phyloP scores from a whole-genome alignment of 805 yeast genomes.

The Yarrowia porcina region DNA sequence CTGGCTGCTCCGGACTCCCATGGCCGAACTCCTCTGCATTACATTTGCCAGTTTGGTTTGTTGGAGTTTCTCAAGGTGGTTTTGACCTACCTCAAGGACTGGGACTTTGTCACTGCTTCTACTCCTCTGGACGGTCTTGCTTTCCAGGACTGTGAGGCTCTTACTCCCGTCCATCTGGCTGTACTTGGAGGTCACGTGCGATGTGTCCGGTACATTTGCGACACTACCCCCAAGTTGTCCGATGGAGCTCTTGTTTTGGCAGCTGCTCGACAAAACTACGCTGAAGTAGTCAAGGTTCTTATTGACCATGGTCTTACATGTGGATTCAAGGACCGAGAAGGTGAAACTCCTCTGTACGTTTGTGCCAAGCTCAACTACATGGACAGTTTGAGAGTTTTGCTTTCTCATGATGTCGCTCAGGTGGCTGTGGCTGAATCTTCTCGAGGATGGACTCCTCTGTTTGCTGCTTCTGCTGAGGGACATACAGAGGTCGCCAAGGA shows the following conservation, averaged over 20 bases:
- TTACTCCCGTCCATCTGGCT: slow-evolving; percentile 81
- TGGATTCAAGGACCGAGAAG: slow-evolving; percentile 55
- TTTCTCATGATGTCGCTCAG: slow-evolving; percentile 61
- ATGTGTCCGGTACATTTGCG: slow-evolving; percentile 61
- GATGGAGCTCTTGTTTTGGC: slow-evolving; percentile 4
- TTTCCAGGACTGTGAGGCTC: slow-evolving; percentile 58
- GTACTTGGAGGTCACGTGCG: slow-evolving; percentile 78
- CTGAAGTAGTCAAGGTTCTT: slow-evolving; percentile 53
- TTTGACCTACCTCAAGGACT: slow-evolving; percentile 52
- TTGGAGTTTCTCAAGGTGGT: slow-evolving; percentile 58
- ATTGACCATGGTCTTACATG: slow-evolving; percentile 57
- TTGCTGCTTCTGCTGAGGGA: slow-evolving; percentile 88
- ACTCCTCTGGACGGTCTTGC: slow-evolving; percentile 32
- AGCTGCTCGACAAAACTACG: slow-evolving; percentile 28
- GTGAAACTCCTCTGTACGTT: slow-evolving; percentile 84
- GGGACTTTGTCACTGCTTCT: slow-evolving; percentile 43
- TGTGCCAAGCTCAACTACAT: slow-evolving; percentile 64
- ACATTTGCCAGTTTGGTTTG: slow-evolving; percentile 83
- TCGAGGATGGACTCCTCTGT: slow-evolving; percentile 94
- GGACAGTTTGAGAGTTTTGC: slow-evolving; percentile 51
- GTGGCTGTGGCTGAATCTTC: slow-evolving; percentile 71
- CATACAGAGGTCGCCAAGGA: slow-evolving; percentile 52
- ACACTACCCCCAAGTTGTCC: slow-evolving; percentile 38
- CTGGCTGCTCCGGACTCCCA: slow-evolving; percentile 71
- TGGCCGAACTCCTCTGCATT: slow-evolving; percentile 82